Percentiles rank a stretch among this genome's conserved stretches.
Conservation (phyloP, 345 rosid species). For the Heritiera littoralis region DNA sequence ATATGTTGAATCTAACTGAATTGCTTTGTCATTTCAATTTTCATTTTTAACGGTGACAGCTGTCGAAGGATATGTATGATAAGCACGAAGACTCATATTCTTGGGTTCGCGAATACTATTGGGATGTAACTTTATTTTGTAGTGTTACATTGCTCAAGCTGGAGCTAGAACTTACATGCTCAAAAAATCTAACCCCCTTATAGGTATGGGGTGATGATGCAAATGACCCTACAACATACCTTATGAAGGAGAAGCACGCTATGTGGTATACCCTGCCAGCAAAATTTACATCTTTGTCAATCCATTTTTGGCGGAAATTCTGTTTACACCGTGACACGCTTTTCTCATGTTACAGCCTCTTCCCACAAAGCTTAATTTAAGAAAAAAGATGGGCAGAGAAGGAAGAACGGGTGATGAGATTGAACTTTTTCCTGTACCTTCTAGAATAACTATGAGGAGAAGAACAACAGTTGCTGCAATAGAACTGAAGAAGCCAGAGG, state of each 20-base stretch:
- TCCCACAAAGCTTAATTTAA: conserved; percentile 78
- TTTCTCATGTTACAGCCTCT: conserved; percentile 61
- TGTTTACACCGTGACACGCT: neutral
- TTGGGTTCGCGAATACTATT: conserved; percentile 90
- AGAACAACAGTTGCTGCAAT: conserved; percentile 56
- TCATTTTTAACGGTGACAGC: conserved; percentile 43
- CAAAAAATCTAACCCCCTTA: conserved; percentile 25
- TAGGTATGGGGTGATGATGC: conserved; percentile 74
- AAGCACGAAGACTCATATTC: conserved; percentile 79
- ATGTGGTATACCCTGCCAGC: conserved; percentile 57
- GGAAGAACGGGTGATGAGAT: conserved; percentile 82
- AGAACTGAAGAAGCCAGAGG: conserved; percentile 72
- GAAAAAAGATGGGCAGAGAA: conserved; percentile 81
- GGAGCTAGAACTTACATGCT: conserved; percentile 7
- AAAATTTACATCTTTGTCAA: conserved; percentile 16
- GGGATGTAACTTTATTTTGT: conserved; percentile 57
- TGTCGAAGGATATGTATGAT: conserved; percentile 74
- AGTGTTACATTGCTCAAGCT: conserved; percentile 1
- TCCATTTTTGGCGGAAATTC: neutral
- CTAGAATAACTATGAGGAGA: conserved; percentile 70
- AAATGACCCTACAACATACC: conserved; percentile 71
- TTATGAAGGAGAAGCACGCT: conserved; percentile 70
- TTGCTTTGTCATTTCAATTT: neutral
- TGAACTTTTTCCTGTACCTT: conserved; percentile 84
- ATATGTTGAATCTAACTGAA: neutral